Evolutionary conservation across 169 alveolate species (phyloP), one percentile per base, ranked within the genome.

Genomic region (Eimeria zaria): DNA sequence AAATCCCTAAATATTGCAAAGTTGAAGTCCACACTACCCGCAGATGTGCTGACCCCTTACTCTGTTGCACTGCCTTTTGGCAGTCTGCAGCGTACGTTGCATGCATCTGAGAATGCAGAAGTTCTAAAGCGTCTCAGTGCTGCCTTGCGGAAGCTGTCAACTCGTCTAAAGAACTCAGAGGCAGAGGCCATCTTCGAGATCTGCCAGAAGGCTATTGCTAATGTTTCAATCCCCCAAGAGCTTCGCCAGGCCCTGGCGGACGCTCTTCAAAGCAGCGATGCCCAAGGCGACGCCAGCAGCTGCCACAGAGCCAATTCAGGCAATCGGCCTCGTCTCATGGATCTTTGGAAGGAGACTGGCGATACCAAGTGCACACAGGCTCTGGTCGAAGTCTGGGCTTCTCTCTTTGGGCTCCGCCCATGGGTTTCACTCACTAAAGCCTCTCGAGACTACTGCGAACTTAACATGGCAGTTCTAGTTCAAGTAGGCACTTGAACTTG

Each of bases 401-500:
- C 96, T 24, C 89, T 97, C 60, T 97, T 97, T 12, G 97, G 96
- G 20, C 33, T 97, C 24, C 85, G 98, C 27, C 98, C 98, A 2
- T 97, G 98, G 98, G 91, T 97, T 69, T 78, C 96, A 53, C 60
- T 97, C 41, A 81, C 76, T 58, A 73, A 96, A 91, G 97, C 97
- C 1, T 96, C 97, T 30, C 62, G 97, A 36, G 96, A 96, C 27
- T 97, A 91, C 87, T 94, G 96, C 80, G 98, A 95, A 30, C 97
- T 97, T 51, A 97, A 95, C 95, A 97, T 97, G 97, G 97, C 97
- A 1, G 97, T 97, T 88, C 96, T 97, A 51, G 96, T 96, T 53
- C 97, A 96, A 91, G 97, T 78, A 33, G 36, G 71, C 30, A 8
- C 24, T n/a, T 62, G 64, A n/a, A 8, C 24, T n/a, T 62, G 64